Conservation (phyloP, 1,139 yeast species). For the Ashbya aceris region DNA sequence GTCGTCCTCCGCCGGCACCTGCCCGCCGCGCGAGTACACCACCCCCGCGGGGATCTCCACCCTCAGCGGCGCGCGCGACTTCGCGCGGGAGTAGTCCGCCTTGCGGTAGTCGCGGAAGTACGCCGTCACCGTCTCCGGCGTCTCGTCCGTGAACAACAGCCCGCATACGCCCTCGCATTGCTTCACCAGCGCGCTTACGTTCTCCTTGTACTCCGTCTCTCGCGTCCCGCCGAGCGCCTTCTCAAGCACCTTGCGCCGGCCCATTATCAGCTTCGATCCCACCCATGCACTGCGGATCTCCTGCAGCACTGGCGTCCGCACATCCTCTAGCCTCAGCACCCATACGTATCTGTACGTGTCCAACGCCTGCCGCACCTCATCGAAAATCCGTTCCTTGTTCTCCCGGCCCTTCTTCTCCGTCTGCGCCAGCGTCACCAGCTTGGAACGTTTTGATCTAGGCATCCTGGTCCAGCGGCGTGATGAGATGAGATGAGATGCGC, state of each 20-base stretch:
- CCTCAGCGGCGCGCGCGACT: slow-evolving; percentile 70
- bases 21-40: slow-evolving; percentile 93
- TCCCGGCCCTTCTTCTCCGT: slow-evolving; percentile 94
- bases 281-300: slow-evolving; percentile 88
- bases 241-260: slow-evolving; percentile 86
- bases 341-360: slow-evolving; percentile 73
- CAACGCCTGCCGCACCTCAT: slow-evolving; percentile 74
- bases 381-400: slow-evolving; percentile 83
- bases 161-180: slow-evolving; percentile 69
- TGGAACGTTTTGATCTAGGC: slow-evolving; percentile 96
- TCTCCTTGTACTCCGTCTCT: slow-evolving; percentile 84
- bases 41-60: slow-evolving; percentile 84
- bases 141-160: slow-evolving; percentile 77
- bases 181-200: slow-evolving; percentile 60
- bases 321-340: slow-evolving; percentile 82
- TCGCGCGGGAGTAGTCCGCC: slow-evolving; percentile 85
- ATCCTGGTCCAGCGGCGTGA: slow-evolving; percentile 30
- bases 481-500: slow-evolving; percentile 7
- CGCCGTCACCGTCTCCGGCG: slow-evolving; percentile 71
- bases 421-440: slow-evolving; percentile 88
- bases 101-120: slow-evolving; percentile 73
- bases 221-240: slow-evolving; percentile 83
- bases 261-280: slow-evolving; percentile 80
- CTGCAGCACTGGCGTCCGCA: slow-evolving; percentile 91
- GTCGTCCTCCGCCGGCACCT: slow-evolving; percentile 80